Percentiles rank a stretch among this genome's conserved stretches.
phyloP scores from a whole-genome alignment of 2,329 filamentous ascomycete species.

The Nannizzia gypsea region DNA sequence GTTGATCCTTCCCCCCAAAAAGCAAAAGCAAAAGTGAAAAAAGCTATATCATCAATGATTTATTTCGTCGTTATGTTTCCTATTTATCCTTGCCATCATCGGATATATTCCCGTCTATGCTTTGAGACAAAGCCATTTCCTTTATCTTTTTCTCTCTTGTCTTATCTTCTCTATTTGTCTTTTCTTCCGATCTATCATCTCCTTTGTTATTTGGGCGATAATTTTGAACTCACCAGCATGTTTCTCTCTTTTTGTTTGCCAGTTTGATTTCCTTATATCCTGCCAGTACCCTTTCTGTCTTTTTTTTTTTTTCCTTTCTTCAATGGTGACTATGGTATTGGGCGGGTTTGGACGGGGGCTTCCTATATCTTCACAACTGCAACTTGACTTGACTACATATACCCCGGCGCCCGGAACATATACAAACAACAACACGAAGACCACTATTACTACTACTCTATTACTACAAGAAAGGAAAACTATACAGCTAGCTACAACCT shows the following conservation, averaged over 20 bases:
- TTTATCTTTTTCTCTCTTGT: not conserved
- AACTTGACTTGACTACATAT: not conserved
- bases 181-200: not conserved
- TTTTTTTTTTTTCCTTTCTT: not conserved
- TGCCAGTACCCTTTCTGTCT: not conserved
- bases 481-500: not conserved
- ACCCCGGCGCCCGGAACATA: slow-evolving; percentile 4
- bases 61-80: slow-evolving; percentile 1
- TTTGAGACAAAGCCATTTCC: not conserved
- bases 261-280: slow-evolving; percentile 6
- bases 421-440: not conserved
- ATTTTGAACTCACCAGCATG: not conserved
- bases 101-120: not conserved
- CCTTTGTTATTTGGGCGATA: slow-evolving; percentile 6
- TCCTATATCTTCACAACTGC: slow-evolving; percentile 1
- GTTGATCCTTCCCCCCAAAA: slow-evolving; percentile 6
- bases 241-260: slow-evolving; percentile 10
- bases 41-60: not conserved
- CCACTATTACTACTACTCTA: too few relatives aligned
- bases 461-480: not conserved
- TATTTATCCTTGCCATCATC: not conserved
- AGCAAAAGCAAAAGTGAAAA: too few relatives aligned
- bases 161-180: not conserved
- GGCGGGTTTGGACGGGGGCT: slow-evolving; percentile 2
- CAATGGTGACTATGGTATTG: not conserved